Percentiles rank a stretch among this genome's conserved stretches.
Conservation (phyloP, 1,284 basidiomycete genomes). For the Marasmius oreades region DNA sequence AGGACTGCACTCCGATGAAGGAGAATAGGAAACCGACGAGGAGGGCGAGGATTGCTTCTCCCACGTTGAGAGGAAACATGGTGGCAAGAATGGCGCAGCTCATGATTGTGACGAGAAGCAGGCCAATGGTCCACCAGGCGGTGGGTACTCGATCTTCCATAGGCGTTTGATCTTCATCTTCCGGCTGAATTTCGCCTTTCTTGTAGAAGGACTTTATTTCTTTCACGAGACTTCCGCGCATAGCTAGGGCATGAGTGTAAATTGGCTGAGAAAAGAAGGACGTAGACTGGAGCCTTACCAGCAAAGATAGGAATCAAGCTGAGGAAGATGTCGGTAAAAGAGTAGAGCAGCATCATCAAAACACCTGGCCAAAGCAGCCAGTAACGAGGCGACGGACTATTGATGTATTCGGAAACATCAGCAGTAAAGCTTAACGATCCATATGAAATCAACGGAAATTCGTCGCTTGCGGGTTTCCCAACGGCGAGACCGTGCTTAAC, state of each 20-base stretch:
- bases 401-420: constrained; percentile 37
- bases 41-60: constrained; percentile 51
- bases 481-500: constrained; percentile 51
- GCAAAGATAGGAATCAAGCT: constrained; percentile 30
- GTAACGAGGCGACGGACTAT: constrained; percentile 57
- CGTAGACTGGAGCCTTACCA: constrained; percentile 20
- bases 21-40: constrained; percentile 66
- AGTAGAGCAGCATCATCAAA: constrained; percentile 48
- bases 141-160: constrained; percentile 52
- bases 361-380: constrained; percentile 73
- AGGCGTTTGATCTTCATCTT: constrained; percentile 47
- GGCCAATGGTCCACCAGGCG: constrained; percentile 52
- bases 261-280: constrained; percentile 4
- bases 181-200: constrained; percentile 25
- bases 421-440: constrained; percentile 37
- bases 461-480: constrained; percentile 35
- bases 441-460: constrained; percentile 44
- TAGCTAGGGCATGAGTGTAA: too few species aligned
- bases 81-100: constrained; percentile 55
- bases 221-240: not conserved
- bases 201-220: constrained; percentile 29
- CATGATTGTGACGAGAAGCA: constrained; percentile 47
- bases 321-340: constrained; percentile 44
- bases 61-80: constrained; percentile 56
- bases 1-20: constrained; percentile 64